A percentile compares a stretch with the other conserved stretches of the same genome.
These are phyloP conservation scores for Ogataea methanolica DNA, from an alignment of 805 yeast species.

Conservation along the genomic window DNA sequence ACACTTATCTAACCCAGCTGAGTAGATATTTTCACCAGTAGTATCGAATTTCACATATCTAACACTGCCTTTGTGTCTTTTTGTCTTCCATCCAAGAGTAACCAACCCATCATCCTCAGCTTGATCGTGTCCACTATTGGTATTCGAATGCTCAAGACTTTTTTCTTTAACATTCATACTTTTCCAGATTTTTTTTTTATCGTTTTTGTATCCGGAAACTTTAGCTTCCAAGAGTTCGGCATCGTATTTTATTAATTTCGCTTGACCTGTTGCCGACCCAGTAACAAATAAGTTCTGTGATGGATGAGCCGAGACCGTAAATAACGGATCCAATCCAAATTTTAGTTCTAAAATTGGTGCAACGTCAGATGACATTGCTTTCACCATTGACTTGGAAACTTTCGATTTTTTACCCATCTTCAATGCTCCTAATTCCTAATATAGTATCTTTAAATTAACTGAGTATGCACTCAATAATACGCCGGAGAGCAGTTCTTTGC, in stretches of 20 bases:
- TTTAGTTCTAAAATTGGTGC: slow-evolving; percentile 43
- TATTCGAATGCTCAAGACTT: slow-evolving; percentile 1
- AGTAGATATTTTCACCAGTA: slow-evolving; percentile 52
- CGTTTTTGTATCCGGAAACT: slow-evolving; percentile 2
- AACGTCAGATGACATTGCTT: slow-evolving; percentile 33
- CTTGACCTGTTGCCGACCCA: slow-evolving; percentile 82
- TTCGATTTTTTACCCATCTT: slow-evolving; percentile 11
- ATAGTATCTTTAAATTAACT: too few relatives aligned
- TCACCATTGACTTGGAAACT: slow-evolving; percentile 9
- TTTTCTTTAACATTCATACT: slow-evolving; percentile 21
- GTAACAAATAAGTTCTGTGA: slow-evolving; percentile 53
- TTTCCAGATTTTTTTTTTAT: slow-evolving; percentile 31
- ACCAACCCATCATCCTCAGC: slow-evolving; percentile 26
- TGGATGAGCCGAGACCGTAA: slow-evolving; percentile 78
- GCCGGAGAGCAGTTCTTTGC: too few relatives aligned
- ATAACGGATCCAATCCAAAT: slow-evolving; percentile 57
- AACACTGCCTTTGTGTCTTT: slow-evolving; percentile 86
- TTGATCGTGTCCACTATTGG: not conserved
- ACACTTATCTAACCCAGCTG: slow-evolving; percentile 77
- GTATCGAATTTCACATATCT: slow-evolving; percentile 66
- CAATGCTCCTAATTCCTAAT: not conserved
- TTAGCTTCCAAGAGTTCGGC: slow-evolving; percentile 38
- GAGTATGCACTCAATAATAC: too few relatives aligned
- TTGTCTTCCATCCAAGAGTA: slow-evolving; percentile 69
- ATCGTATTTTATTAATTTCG: slow-evolving; percentile 58